Percentiles rank a stretch among this genome's conserved stretches.
These are phyloP conservation scores for Spongiforma sp. DNA, from an alignment of 1,284 basidiomycete species.

Conservation along the genomic window DNA sequence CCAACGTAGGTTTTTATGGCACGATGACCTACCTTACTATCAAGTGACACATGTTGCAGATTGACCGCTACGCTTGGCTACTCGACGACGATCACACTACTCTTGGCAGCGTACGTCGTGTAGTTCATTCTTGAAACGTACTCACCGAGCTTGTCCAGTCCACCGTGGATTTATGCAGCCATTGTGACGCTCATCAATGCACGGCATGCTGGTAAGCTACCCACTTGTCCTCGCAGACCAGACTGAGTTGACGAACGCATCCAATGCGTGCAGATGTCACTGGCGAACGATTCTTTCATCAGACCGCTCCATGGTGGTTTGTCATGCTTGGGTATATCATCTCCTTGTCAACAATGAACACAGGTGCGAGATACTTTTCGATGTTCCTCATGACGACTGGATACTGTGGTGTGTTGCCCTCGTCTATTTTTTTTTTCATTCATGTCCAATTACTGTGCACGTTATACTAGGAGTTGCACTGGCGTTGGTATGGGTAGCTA, in stretches of 20 bases:
- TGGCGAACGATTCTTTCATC: slow-evolving; percentile 1
- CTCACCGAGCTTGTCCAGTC: neutral
- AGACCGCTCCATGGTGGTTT: neutral
- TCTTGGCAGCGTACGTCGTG: neutral
- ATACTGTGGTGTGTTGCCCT: neutral
- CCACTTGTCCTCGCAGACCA: too few species aligned
- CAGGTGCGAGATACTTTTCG: neutral
- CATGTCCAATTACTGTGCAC: too few species aligned
- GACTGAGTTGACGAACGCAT: neutral
- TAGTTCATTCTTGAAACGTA: neutral
- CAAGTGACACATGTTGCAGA: neutral
- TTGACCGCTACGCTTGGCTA: slow-evolving; percentile 1
- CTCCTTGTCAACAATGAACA: slow-evolving; percentile 2
- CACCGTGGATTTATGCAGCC: neutral
- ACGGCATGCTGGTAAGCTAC: neutral
- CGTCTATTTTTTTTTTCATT: neutral
- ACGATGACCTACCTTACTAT: neutral
- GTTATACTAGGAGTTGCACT: neutral
- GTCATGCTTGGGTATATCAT: neutral
- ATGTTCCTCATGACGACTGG: slow-evolving; percentile 1
- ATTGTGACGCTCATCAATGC: slow-evolving; percentile 1
- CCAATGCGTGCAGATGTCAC: neutral
- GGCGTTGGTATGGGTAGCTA: neutral
- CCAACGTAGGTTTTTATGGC: neutral
- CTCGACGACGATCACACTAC: neutral